Evolutionary conservation across 2,329 filamentous ascomycete species (phyloP), one percentile per base, ranked within the genome.

Genomic region (Monosporascus ibericus): DNA sequence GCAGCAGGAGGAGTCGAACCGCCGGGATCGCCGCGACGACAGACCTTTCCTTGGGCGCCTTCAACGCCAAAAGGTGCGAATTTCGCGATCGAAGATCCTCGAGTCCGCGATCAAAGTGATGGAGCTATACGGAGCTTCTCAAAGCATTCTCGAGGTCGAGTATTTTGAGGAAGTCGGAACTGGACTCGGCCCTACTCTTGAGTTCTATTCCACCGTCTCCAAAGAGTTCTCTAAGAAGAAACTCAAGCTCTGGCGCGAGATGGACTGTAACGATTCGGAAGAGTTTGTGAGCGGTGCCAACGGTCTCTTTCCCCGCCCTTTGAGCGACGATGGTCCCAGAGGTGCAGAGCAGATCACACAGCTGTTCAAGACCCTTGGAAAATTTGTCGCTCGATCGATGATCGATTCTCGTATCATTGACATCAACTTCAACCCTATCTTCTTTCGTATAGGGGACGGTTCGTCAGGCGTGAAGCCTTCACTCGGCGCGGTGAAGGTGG

Each of bases 141-240:
- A 95, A 54, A 97, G 92, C 67, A 89, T 97, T 27, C 75, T 99
- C 1, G 94, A 99, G 66, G 92, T 99, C 2, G 95, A 99, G 65
- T 99, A 99, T 65, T 99, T 99, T 61, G 94, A 97, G 64, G 94
- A 99, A 72, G 94, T 99, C 22, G 94, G 94, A 52, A 99, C 95
- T 24, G 94, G 94, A 47, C 78, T 99, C 46, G 94, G 94, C 0
- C 94, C 94, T 4, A 99, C 94, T 0, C 79, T 99, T 15, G 94
- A 99, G 67, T 99, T 99, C 68, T 99, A 99, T 71, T 96, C 94
- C 0, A 95, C 90, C 0, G 92, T 97, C 1, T 99, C 94, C 0
- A 94, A 90, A 62, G 94, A 99, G 68, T 97, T 97, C 65, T 92
- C 90, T 1, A 96, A 94, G 77, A 96, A 92, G 79, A 96, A 95